Conservation (phyloP, 2,329 filamentous ascomycete genomes). For the Colletotrichum liriopes region DNA sequence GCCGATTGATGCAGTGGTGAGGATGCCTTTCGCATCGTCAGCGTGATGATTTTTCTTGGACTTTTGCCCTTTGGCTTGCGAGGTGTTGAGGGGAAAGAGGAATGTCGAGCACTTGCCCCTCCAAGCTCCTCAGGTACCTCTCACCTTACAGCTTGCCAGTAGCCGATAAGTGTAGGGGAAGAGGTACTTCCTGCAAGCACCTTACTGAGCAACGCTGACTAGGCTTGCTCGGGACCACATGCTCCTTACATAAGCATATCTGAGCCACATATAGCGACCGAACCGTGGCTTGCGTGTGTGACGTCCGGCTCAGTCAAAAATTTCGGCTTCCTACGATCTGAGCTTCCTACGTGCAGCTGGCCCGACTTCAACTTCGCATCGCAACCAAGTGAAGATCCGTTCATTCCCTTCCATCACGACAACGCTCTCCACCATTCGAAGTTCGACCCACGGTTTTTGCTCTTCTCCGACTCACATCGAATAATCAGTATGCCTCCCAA, state of each 20-base stretch:
- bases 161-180: background rate
- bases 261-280: slow-evolving; percentile 1
- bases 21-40: slow-evolving; percentile 37
- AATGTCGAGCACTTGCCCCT: background rate
- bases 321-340: slow-evolving; percentile 16
- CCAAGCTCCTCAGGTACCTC: background rate
- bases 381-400: slow-evolving; percentile 20
- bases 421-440: background rate
- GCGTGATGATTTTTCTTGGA: background rate
- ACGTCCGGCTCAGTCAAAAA: slow-evolving; percentile 29
- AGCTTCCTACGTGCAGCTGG: slow-evolving; percentile 5
- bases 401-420: slow-evolving; percentile 1
- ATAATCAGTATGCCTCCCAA: slow-evolving; percentile 74
- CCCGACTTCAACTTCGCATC: slow-evolving; percentile 8
- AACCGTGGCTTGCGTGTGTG: slow-evolving; percentile 9
- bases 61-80: background rate
- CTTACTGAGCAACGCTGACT: background rate
- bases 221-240: background rate
- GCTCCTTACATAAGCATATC: background rate
- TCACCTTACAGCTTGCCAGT: background rate
- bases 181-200: background rate
- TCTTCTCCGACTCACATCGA: slow-evolving; percentile 20
- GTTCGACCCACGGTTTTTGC: slow-evolving; percentile 11
- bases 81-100: background rate
- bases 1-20: slow-evolving; percentile 14